These are phyloP conservation scores for Saturnispora zaruensis DNA, from an alignment of 805 yeast species.

Conservation along the genomic window DNA sequence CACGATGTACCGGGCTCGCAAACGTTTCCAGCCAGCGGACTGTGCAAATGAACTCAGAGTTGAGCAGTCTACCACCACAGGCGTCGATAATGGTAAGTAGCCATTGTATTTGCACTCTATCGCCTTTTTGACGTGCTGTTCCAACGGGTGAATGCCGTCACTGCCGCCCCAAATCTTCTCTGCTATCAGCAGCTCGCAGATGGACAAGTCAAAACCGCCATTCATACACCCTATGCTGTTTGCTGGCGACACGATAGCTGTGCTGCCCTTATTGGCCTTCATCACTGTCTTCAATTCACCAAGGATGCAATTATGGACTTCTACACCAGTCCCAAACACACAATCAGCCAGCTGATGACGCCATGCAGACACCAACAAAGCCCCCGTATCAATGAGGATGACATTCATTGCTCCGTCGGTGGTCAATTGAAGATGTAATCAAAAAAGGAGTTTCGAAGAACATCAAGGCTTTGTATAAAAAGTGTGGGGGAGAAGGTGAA, in stretches of 20 bases:
- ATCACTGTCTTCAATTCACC: background rate
- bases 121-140: constrained; percentile 13
- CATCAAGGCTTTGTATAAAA: background rate
- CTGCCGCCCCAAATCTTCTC: background rate
- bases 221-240: constrained; percentile 42
- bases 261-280: background rate
- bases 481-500: background rate
- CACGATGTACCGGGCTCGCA: constrained; percentile 25
- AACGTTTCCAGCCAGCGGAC: constrained; percentile 25
- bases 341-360: background rate
- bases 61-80: constrained; percentile 26
- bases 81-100: constrained; percentile 27
- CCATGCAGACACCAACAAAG: background rate
- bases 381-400: background rate
- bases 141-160: constrained; percentile 18
- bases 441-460: background rate
- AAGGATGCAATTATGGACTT: background rate
- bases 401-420: background rate
- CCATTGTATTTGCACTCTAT: constrained; percentile 19
- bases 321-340: background rate
- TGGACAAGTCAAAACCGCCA: constrained; percentile 41
- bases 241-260: constrained; percentile 42
- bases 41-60: constrained; percentile 12
- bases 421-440: background rate
- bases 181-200: constrained; percentile 25